Evolutionary conservation across 768 basidiomycete genomes (phyloP).

Genomic region (Leccinum fibrillosum): DNA sequence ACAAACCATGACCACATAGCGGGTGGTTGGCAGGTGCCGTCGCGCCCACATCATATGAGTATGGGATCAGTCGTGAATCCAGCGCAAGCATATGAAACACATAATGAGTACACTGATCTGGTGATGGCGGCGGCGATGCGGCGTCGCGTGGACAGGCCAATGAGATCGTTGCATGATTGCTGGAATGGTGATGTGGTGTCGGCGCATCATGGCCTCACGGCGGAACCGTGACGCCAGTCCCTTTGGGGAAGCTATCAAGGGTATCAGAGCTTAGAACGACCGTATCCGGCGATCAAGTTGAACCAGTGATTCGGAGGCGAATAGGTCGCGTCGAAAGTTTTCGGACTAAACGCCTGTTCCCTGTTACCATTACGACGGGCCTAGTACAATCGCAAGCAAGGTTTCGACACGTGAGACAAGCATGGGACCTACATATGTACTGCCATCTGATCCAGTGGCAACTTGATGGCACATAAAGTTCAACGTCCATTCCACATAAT

Average conservation of each 20-base stretch:
- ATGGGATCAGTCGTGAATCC: not conserved
- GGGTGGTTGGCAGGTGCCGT: not conserved
- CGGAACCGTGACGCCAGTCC: no score
- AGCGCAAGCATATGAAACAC: no score
- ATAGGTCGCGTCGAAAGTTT: not conserved
- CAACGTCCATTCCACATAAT: no score
- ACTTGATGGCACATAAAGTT: no score
- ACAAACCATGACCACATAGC: not conserved
- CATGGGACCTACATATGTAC: not conserved
- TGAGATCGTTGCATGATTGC: no score
- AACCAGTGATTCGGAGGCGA: not conserved
- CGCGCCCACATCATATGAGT: not conserved
- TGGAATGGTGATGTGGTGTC: no score
- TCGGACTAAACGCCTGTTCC: not conserved
- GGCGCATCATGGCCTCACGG: no score
- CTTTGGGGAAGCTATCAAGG: no score
- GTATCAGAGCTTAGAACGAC: no score
- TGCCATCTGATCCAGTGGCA: no score
- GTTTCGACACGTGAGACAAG: not conserved
- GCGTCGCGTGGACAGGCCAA: not conserved
- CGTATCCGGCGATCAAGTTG: not conserved
- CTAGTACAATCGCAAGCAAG: not conserved
- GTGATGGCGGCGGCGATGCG: not conserved
- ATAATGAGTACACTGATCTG: no score
- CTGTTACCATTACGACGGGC: not conserved